phyloP scores from a whole-genome alignment of 768 basidiomycete genomes.

The Cystobasidium tubakii region DNA sequence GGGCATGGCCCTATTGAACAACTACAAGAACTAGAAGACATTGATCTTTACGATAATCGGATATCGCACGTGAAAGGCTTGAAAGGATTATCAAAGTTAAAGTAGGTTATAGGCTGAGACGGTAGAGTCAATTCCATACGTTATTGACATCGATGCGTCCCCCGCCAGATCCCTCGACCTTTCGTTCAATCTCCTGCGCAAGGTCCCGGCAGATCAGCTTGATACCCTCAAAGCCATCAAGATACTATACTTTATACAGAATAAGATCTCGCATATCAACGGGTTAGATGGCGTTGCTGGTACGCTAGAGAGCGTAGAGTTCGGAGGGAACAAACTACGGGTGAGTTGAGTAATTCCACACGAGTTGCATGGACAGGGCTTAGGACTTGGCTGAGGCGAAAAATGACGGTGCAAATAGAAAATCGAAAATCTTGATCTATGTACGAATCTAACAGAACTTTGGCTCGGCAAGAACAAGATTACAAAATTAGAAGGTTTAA shows the following conservation, averaged over 20 bases:
- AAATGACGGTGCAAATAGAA: no score
- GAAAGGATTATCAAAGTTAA: slow-evolving; percentile 51
- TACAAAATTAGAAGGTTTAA: slow-evolving; percentile 72
- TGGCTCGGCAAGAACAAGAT: slow-evolving; percentile 99
- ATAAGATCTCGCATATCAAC: slow-evolving; percentile 76
- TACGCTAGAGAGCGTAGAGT: slow-evolving; percentile 72
- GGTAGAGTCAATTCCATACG: no score
- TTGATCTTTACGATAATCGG: slow-evolving; percentile 95
- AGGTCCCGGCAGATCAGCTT: slow-evolving; percentile 57
- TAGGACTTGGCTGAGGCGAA: no score
- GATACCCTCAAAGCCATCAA: slow-evolving; percentile 54
- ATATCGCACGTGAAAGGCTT: slow-evolving; percentile 69
- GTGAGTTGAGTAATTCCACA: slow-evolving; percentile 54
- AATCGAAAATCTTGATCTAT: slow-evolving; percentile 75
- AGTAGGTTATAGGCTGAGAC: slow-evolving; percentile 46
- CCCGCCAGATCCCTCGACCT: slow-evolving; percentile 69
- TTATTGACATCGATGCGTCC: neutral
- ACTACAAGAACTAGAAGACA: slow-evolving; percentile 68
- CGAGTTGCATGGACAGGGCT: no score
- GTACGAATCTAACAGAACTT: slow-evolving; percentile 75
- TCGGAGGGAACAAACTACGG: slow-evolving; percentile 87
- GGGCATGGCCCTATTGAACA: slow-evolving; percentile 46
- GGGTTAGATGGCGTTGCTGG: slow-evolving; percentile 58
- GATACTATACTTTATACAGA: slow-evolving; percentile 91
- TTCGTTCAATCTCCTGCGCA: slow-evolving; percentile 87